Evolutionary conservation across 495 filamentous ascomycete genomes (phyloP), one percentile per base, ranked within the genome.

Genomic region (Copromyces sp.): DNA sequence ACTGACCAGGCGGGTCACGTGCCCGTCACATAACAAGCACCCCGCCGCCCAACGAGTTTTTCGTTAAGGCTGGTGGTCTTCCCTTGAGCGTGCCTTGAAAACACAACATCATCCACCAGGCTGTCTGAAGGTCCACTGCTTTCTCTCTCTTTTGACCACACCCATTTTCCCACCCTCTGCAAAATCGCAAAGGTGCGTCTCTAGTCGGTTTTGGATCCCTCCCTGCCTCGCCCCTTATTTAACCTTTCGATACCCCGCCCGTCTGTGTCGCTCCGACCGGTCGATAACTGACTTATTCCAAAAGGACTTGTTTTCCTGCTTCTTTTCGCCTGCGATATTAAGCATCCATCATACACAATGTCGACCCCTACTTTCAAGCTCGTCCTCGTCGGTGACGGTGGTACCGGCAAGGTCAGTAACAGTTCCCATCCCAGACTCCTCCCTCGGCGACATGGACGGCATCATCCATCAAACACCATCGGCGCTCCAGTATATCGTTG

Each of bases 381-480:
- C 80, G 96, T 99, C 78, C 94, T 99, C 81, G 96, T 99, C 81
- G 96, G 96, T 83, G 96, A 99, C 84, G 96, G 96, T 87, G 96
- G 96, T 88, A 99, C 96, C 81, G 96, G 96, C 86, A 99, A 99
- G 94, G 96, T 97, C 86, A 78, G 81, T 45, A 96, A 97, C 86
- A 78, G 80, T 45, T 32, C 24, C 35, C 42, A 70, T 70, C 39
- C 38, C 45, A 0, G 11, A 24, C 44, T 35, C 4, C 24, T 39
- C 37, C n/a, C 35, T 39, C 44, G 9, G 45, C 40, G 14, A n/a
- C 44, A 17, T 35, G 53, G 53, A 65, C 47, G 44, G 70, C 75
- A 70, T 80, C 73, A 44, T 74, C 39, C 35, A 45, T 37, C 29
- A 70, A 71, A 37, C 71, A 32, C 71, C 44, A 37, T 42, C 72